Base-by-base conservation (phyloP, 116 monocot species). In the Phalaenopsis hybrid region DNA sequence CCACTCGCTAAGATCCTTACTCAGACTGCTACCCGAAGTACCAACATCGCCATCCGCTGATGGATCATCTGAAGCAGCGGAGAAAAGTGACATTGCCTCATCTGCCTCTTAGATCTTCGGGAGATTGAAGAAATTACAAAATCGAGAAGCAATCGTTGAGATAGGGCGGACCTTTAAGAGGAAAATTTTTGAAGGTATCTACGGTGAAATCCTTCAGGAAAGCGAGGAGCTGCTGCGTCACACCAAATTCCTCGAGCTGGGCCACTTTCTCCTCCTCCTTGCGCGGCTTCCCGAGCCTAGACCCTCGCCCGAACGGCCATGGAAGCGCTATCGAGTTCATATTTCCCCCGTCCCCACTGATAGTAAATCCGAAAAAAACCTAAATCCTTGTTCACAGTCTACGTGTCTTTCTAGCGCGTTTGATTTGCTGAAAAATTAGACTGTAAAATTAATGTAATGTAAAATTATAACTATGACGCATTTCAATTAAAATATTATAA, bases 1-100 rank as follows among this genome's bases (percentile, higher is more conserved):
- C 94, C 97, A 97, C 44, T 90, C 91, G 23, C 90, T 87, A 17
- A 97, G 94, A 87, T 96, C 93, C 58, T 84, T 83, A 69, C 83
- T 79, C 43, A 86, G 58, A 44, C 82, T 85, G 18, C 10, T 74
- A 9, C 52, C 20, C n/a, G 76, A 77, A 45, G 63, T 77, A 12
- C 45, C 65, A 31, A 25, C 48, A 55, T 83, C 88, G 20, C 79
- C 75, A n/a, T 49, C 20, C 21, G 20, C 82, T 23, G 51, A 55
- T 44, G 21, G 28, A 75, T 79, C 80, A 84, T 82, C 87, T 81
- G 81, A 81, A 33, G 13, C 41, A 12, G 67, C 31, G n/a, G 23
- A 59, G 25, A 4, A 78, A 78, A 46, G 20, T 77, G 44, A 3
- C 41, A 49, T 45, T 12, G 25, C 17, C 46, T n/a, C 2, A 8